These are phyloP conservation scores for Calonectria hawksworthii DNA, from an alignment of 2,329 filamentous ascomycete species.

Conservation along the genomic window DNA sequence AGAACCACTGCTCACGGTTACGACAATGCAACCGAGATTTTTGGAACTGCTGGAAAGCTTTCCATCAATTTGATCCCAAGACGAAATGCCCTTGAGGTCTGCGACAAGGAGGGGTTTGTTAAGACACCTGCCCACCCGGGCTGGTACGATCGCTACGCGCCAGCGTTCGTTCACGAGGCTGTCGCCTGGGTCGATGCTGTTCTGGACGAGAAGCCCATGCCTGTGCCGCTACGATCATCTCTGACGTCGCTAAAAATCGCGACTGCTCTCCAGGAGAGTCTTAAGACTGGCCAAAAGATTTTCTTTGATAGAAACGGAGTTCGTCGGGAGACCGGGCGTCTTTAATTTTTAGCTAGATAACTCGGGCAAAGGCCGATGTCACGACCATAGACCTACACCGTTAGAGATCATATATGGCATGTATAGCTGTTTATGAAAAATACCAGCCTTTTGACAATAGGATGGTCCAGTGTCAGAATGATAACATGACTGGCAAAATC, in stretches of 20 bases:
- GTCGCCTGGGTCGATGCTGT: background rate
- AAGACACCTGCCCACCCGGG: background rate
- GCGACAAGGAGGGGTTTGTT: background rate
- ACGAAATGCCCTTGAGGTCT: background rate
- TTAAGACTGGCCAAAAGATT: background rate
- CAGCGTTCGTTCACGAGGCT: background rate
- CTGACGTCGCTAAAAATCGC: background rate
- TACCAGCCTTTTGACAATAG: background rate
- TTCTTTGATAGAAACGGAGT: background rate
- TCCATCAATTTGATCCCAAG: background rate
- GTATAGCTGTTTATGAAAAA: background rate
- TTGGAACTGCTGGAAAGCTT: background rate
- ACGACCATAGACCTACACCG: background rate
- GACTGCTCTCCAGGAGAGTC: background rate
- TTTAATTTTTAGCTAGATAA: background rate
- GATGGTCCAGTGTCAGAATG: background rate
- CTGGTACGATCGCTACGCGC: background rate
- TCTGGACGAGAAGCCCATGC: background rate
- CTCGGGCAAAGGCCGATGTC: background rate
- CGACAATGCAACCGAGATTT: background rate
- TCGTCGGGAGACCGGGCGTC: background rate
- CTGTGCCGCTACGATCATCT: background rate
- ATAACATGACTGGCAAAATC: no score
- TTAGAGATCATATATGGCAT: background rate
- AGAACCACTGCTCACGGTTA: background rate